phyloP scores from a whole-genome alignment of 1,284 basidiomycete species.

The Ganoderma sinense region DNA sequence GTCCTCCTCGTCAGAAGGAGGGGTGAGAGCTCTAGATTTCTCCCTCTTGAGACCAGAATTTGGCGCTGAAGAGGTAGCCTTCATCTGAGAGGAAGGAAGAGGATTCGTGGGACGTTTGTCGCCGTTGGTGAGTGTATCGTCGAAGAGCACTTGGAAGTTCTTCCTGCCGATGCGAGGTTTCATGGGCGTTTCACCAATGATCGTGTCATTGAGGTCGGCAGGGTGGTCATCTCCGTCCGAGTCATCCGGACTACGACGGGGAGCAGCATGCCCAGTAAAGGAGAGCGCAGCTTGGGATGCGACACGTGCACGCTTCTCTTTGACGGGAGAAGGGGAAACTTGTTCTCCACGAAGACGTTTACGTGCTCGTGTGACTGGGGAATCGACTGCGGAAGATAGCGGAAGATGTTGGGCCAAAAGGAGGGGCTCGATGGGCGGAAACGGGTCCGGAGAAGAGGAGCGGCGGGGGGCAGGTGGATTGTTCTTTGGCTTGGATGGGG shows the following conservation, averaged over 20 bases:
- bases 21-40: constrained; percentile 38
- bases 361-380: constrained; percentile 69
- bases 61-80: constrained; percentile 24
- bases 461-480: constrained; percentile 34
- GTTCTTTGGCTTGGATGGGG: constrained; percentile 55
- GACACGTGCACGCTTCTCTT: constrained; percentile 70
- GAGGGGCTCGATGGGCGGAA: constrained; percentile 43
- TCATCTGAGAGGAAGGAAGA: constrained; percentile 30
- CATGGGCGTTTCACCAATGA: constrained; percentile 73
- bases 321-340: constrained; percentile 81
- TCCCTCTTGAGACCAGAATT: constrained; percentile 27
- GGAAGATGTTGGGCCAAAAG: constrained; percentile 23
- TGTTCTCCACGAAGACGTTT: constrained; percentile 83
- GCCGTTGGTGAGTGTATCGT: constrained; percentile 49
- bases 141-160: constrained; percentile 72
- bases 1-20: constrained; percentile 38
- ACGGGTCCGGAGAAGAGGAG: constrained; percentile 48
- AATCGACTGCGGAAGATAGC: constrained; percentile 26
- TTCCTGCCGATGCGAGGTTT: constrained; percentile 63
- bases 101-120: constrained; percentile 25
- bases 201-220: constrained; percentile 49
- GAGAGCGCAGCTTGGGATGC: constrained; percentile 41
- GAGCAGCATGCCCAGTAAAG: constrained; percentile 34
- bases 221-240: constrained; percentile 46
- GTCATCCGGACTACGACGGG: constrained; percentile 41